phyloP scores from a whole-genome alignment of 768 basidiomycete species.

The Leccinum ochraceum region DNA sequence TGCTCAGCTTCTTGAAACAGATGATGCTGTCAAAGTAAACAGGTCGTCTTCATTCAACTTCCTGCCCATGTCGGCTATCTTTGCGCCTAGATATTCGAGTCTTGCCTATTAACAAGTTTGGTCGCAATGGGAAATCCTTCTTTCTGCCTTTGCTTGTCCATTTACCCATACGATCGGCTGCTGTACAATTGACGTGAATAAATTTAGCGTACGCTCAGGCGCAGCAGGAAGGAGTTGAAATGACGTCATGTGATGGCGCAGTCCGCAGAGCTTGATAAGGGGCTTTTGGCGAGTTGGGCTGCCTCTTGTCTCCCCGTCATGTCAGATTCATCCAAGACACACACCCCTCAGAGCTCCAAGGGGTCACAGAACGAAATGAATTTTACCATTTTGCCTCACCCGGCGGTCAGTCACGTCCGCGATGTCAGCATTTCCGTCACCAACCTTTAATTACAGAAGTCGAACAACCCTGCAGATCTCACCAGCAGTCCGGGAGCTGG shows the following conservation, averaged over 20 bases:
- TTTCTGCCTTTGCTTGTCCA: constrained; percentile 13
- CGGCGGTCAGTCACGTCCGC: constrained; percentile 45
- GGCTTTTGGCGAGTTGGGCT: neutral
- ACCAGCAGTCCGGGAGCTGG: constrained; percentile 35
- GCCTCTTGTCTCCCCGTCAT: constrained; percentile 7
- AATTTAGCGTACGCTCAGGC: neutral
- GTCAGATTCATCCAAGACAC: constrained; percentile 17
- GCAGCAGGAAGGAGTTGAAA: neutral
- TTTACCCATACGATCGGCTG: constrained; percentile 1
- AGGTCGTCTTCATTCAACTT: neutral
- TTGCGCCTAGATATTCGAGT: constrained; percentile 5
- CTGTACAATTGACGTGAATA: constrained; percentile 4
- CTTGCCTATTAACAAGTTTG: constrained; percentile 1
- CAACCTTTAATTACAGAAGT: constrained; percentile 40
- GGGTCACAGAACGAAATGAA: constrained; percentile 34
- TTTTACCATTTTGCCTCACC: constrained; percentile 61
- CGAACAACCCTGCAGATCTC: constrained; percentile 61
- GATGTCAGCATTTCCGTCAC: neutral
- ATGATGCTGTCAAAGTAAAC: constrained; percentile 76
- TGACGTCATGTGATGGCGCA: constrained; percentile 22
- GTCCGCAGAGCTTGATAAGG: constrained; percentile 7
- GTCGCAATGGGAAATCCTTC: neutral
- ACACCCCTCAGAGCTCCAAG: neutral
- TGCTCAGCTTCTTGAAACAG: constrained; percentile 35
- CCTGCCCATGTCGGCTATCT: constrained; percentile 18